Conservation (phyloP, 2,329 filamentous ascomycete species). For the Byssochlamys sp. region DNA sequence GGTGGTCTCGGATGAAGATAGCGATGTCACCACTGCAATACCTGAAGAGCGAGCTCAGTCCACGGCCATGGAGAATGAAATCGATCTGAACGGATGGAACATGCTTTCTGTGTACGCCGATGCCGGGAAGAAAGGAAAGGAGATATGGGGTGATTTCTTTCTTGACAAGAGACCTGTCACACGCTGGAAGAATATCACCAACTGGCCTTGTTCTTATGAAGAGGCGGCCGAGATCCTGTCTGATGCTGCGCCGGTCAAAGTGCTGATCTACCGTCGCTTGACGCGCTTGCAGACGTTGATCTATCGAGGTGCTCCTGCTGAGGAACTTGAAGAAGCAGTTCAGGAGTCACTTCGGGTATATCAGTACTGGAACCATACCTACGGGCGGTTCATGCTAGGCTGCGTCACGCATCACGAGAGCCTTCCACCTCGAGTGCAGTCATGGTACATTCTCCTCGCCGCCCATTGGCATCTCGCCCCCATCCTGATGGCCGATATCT, state of each 20-base stretch:
- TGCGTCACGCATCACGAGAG: slow-evolving; percentile 42
- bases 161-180: slow-evolving; percentile 12
- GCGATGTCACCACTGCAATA: slow-evolving; percentile 21
- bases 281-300: slow-evolving; percentile 47
- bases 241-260: slow-evolving; percentile 49
- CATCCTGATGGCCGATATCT: slow-evolving; percentile 46
- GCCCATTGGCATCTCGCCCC: slow-evolving; percentile 51
- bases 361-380: slow-evolving; percentile 46
- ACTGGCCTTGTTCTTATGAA: slow-evolving; percentile 49
- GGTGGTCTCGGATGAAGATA: slow-evolving; percentile 39
- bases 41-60: not conserved
- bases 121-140: slow-evolving; percentile 7
- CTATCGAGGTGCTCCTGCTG: slow-evolving; percentile 28
- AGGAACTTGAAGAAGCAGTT: slow-evolving; percentile 42
- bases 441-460: slow-evolving; percentile 51
- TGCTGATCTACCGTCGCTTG: slow-evolving; percentile 49
- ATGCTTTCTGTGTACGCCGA: slow-evolving; percentile 1
- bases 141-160: slow-evolving; percentile 34
- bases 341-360: slow-evolving; percentile 42
- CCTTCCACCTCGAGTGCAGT: slow-evolving; percentile 46
- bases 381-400: slow-evolving; percentile 45
- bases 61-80: not conserved
- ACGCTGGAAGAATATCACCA: slow-evolving; percentile 13
- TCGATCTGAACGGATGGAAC: slow-evolving; percentile 7
- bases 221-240: slow-evolving; percentile 42